Evolutionary conservation across 805 yeast species (phyloP).

Genomic region (Hanseniaspora lachancei): DNA sequence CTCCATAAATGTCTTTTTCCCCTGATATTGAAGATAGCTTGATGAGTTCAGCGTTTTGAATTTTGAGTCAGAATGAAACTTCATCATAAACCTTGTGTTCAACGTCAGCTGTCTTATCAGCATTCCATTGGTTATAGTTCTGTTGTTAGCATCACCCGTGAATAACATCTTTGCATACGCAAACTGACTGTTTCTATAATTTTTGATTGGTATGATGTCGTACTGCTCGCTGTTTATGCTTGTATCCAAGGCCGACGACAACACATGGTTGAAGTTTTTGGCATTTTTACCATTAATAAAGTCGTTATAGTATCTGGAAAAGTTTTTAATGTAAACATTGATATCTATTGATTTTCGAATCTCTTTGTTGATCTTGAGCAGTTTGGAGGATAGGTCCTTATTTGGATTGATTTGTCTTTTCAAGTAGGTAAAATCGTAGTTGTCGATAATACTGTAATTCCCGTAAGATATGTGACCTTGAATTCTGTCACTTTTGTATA

Average conservation of each 20-base stretch:
- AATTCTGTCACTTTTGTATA: not conserved
- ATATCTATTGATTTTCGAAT: not conserved
- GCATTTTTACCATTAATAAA: not conserved
- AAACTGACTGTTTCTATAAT: slow-evolving; percentile 30
- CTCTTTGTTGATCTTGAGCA: not conserved
- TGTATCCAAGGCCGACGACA: not conserved
- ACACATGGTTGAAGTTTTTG: not conserved
- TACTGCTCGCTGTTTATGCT: not conserved
- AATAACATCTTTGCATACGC: slow-evolving; percentile 78
- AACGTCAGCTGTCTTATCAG: slow-evolving; percentile 47
- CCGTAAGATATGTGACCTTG: slow-evolving; percentile 7
- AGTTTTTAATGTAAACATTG: not conserved
- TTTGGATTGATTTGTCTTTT: not conserved
- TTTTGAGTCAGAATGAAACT: slow-evolving; percentile 20
- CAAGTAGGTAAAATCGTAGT: not conserved
- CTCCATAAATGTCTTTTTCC: slow-evolving; percentile 54
- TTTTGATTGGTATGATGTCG: not conserved
- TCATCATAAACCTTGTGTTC: slow-evolving; percentile 51
- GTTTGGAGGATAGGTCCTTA: not conserved
- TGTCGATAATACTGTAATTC: not conserved
- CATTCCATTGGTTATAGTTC: slow-evolving; percentile 75
- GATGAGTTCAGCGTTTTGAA: slow-evolving; percentile 32
- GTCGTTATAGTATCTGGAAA: slow-evolving; percentile 1
- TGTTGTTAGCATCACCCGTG: slow-evolving; percentile 38
- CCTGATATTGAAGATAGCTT: slow-evolving; percentile 59